A percentile compares a stretch with the other conserved stretches of the same genome.
These are phyloP conservation scores for Prunus armeniaca DNA, from an alignment of 306 rosid genomes.

Conservation along the genomic window DNA sequence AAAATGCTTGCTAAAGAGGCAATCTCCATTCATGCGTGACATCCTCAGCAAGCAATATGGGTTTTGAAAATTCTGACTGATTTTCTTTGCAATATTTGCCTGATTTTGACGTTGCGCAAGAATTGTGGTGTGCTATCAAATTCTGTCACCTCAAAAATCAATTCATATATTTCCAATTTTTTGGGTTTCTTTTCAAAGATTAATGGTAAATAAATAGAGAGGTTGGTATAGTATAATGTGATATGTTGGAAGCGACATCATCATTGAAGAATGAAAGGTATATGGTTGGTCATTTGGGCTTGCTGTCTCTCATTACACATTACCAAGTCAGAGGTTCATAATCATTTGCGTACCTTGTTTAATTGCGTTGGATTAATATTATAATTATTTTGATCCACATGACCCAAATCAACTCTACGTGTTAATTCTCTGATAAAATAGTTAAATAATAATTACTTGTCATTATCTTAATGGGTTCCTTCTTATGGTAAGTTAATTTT, in stretches of 20 bases:
- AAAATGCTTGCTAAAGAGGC: conserved; percentile 29
- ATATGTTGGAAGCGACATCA: background rate
- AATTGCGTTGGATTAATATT: background rate
- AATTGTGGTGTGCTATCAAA: conserved; percentile 22
- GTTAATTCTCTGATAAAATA: background rate
- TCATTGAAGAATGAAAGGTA: background rate
- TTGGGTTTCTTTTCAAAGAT: background rate
- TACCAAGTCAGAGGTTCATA: background rate
- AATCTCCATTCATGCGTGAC: conserved; percentile 16
- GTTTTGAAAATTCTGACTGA: background rate
- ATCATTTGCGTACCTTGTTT: background rate
- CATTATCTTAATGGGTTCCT: background rate
- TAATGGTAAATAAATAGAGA: no score
- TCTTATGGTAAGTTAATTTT: background rate
- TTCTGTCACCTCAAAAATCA: background rate
- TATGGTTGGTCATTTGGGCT: background rate
- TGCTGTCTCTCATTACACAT: background rate
- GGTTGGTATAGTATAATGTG: conserved; percentile 7
- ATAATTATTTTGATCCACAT: background rate
- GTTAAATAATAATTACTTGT: background rate
- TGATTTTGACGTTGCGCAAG: conserved; percentile 5
- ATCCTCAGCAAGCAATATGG: conserved; percentile 25
- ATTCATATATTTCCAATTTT: background rate
- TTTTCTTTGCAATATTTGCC: background rate
- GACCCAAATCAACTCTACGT: background rate